Evolutionary conservation across 1,139 yeast genomes (phyloP), one percentile per base, ranked within the genome.

Genomic region (Geotrichum bryndzae): DNA sequence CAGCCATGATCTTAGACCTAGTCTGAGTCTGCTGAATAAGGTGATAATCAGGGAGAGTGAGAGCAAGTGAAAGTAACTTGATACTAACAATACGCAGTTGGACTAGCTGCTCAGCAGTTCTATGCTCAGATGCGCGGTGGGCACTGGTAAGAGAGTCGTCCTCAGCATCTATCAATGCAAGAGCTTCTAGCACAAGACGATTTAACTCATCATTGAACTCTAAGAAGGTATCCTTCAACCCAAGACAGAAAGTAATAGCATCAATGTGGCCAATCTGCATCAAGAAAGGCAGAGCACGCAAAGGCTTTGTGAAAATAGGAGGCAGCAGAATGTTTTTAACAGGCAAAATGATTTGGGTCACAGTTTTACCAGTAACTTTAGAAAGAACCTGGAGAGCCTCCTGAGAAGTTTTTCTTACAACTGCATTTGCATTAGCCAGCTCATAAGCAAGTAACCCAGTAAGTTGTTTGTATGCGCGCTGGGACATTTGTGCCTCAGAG

Each of bases 191-290:
- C 41, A 95, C 77, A 64, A 95, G 78, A 63, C 99, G 79, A 65
- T 88, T 88, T 65, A 95, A 77, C 70, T 94, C 98, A 61, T 92
- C 98, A 68, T 89, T 90, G 72, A 90, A 92, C 10, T 88, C 87
- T 68, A 94, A 77, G 68, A 94, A 91, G 0, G 96, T 83, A 65
- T 88, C 84, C 8, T 90, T 94, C 57, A 94, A 79, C 1, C 87
- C 85, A 65, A 95, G 78, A 70, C 98, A 94, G 73, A 87, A 95
- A 0, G 96, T 86, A 15, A 95, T 90, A 0, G 98, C 99, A 75
- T 94, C 99, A 65, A 95, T 91, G 73, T 94, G 92, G 45, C 99
- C 99, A 63, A 95, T 94, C 76, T 95, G 99, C 97, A 92, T 94
- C 2, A 97, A 96, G 77, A 95, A 94, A 0, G 99, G 99, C 65